These are phyloP conservation scores for Litsea cubeba DNA, from an alignment of 164 flowering plant genomes.

Conservation along the genomic window DNA sequence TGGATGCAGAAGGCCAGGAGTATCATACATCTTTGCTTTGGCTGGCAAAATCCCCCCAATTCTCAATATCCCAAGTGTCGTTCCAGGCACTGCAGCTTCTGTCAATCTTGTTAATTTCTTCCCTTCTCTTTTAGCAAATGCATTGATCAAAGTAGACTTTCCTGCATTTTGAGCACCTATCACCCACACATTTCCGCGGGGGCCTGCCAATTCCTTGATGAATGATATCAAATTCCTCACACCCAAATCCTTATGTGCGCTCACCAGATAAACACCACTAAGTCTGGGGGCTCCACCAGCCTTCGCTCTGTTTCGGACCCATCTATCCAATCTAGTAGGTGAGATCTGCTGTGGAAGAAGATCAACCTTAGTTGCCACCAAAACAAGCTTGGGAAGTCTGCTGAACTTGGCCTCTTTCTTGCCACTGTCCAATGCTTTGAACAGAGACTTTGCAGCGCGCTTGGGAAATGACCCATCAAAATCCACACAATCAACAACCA, in stretches of 20 bases:
- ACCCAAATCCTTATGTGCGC: slow-evolving; percentile 84
- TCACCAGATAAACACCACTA: slow-evolving; percentile 80
- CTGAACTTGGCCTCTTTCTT: slow-evolving; percentile 35
- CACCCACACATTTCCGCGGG: slow-evolving; percentile 96
- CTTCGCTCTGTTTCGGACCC: slow-evolving; percentile 90
- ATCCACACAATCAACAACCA: slow-evolving; percentile 98
- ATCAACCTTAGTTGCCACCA: slow-evolving; percentile 95
- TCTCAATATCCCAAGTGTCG: slow-evolving; percentile 91
- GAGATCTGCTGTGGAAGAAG: slow-evolving; percentile 85
- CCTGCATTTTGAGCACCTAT: slow-evolving; percentile 98
- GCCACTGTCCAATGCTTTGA: slow-evolving; percentile 54
- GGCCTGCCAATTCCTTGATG: slow-evolving; percentile 85
- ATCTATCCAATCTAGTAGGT: slow-evolving; percentile 80
- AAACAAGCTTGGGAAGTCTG: slow-evolving; percentile 74
- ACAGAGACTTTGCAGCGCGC: slow-evolving; percentile 78
- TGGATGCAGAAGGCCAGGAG: slow-evolving; percentile 95
- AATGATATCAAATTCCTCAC: slow-evolving; percentile 71
- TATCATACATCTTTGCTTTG: slow-evolving; percentile 92
- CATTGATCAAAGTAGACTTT: slow-evolving; percentile 86
- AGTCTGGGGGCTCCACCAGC: slow-evolving; percentile 85
- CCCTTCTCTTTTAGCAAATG: slow-evolving; percentile 75
- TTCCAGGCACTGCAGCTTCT: slow-evolving; percentile 95
- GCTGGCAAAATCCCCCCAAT: slow-evolving; percentile 85
- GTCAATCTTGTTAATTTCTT: slow-evolving; percentile 69
- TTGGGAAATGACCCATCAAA: slow-evolving; percentile 96